Conservation (phyloP, 1,284 basidiomycete species). For the Pyrrhoderma lamaoense region DNA sequence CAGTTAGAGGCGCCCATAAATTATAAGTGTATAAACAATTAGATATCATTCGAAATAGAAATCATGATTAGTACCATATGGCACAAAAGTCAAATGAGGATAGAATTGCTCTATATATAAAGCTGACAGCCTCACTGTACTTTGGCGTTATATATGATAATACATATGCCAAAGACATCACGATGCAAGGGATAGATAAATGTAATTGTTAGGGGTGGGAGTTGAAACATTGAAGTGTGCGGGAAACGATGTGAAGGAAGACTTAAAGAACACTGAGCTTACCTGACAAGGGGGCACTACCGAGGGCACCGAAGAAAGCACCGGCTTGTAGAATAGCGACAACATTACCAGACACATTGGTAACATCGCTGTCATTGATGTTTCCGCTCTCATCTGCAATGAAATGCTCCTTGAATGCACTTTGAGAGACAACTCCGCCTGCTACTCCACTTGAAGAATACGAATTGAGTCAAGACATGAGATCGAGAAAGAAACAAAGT, state of each 20-base stretch:
- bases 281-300: slow-evolving; percentile 59
- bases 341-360: slow-evolving; percentile 53
- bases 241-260: too few species aligned
- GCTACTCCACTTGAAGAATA: slow-evolving; percentile 38
- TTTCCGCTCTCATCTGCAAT: slow-evolving; percentile 37
- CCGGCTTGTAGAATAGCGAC: slow-evolving; percentile 77
- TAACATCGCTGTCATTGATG: slow-evolving; percentile 29
- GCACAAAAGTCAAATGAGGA: too few species aligned
- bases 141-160: too few species aligned
- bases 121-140: too few species aligned
- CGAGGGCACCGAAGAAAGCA: slow-evolving; percentile 73
- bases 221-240: too few species aligned
- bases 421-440: slow-evolving; percentile 58
- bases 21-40: too few species aligned
- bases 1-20: neutral
- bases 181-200: too few species aligned
- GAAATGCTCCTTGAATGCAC: slow-evolving; percentile 57
- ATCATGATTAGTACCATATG: too few species aligned
- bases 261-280: slow-evolving; percentile 12
- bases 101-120: too few species aligned
- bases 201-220: too few species aligned
- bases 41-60: too few species aligned
- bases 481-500: neutral
- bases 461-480: neutral
- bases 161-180: too few species aligned